Evolutionary conservation across 495 filamentous ascomycete species (phyloP).

Genomic region (Oleoguttula mirabilis): DNA sequence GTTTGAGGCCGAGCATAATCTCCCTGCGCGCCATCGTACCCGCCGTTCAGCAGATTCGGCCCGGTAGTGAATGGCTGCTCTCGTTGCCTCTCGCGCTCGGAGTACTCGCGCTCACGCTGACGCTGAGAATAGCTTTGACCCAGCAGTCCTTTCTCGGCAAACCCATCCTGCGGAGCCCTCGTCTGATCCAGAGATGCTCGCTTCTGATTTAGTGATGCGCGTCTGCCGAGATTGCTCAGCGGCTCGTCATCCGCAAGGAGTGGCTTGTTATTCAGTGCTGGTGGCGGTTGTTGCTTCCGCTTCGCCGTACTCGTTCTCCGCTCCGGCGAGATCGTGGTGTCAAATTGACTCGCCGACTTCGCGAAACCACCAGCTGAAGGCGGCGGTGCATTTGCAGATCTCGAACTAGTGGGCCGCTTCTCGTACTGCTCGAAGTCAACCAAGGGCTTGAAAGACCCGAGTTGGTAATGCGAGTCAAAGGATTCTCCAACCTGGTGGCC

Average conservation of each 20-base stretch:
- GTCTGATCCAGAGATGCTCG: constrained; percentile 9
- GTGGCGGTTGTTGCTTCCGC: constrained; percentile 6
- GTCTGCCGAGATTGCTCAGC: constrained; percentile 9
- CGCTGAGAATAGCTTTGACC: constrained; percentile 53
- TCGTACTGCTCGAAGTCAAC: constrained; percentile 39
- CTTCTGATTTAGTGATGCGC: constrained; percentile 5
- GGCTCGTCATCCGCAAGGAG: constrained; percentile 26
- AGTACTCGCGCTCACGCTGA: constrained; percentile 39
- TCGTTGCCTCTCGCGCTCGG: constrained; percentile 36
- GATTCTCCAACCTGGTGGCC: constrained; percentile 15
- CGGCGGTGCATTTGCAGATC: constrained; percentile 16
- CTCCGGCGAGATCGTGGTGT: constrained; percentile 13
- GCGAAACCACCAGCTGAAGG: constrained; percentile 9
- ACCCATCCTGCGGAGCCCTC: constrained; percentile 20
- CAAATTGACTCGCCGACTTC: constrained; percentile 14
- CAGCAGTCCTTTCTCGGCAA: constrained; percentile 46
- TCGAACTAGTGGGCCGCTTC: constrained; percentile 12
- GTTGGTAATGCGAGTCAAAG: constrained; percentile 36
- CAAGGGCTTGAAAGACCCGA: constrained; percentile 46
- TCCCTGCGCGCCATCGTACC: constrained; percentile 2
- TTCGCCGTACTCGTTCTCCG: constrained; percentile 6
- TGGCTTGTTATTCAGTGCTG: background rate
- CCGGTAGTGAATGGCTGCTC: constrained; percentile 38
- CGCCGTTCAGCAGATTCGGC: constrained; percentile 38
- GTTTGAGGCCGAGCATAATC: constrained; percentile 4